phyloP scores from a whole-genome alignment of 768 basidiomycete species.

The Calocybe indica region DNA sequence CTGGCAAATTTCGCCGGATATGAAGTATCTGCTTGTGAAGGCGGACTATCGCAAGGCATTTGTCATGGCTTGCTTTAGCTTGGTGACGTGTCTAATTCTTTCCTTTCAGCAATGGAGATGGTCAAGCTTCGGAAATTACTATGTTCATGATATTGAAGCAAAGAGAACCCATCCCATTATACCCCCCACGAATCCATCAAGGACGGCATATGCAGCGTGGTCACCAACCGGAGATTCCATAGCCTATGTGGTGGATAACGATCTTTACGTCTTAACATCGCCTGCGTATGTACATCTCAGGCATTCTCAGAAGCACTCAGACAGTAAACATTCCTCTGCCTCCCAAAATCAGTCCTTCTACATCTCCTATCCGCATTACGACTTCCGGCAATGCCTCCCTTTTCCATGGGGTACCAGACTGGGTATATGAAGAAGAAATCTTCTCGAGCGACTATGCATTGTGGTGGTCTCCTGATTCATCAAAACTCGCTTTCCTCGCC shows the following conservation, averaged over 20 bases:
- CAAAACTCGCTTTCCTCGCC: constrained; percentile 74
- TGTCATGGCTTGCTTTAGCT: not conserved
- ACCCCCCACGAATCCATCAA: constrained; percentile 62
- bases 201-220: constrained; percentile 80
- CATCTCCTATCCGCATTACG: constrained; percentile 69
- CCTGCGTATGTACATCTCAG: constrained; percentile 42
- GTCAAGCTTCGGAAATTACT: constrained; percentile 89
- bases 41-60: constrained; percentile 66
- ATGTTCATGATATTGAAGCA: constrained; percentile 74
- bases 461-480: constrained; percentile 87
- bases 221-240: constrained; percentile 80
- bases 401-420: constrained; percentile 94
- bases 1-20: constrained; percentile 89
- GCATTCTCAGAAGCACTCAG: not conserved
- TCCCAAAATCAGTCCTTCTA: constrained; percentile 19
- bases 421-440: constrained; percentile 97
- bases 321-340: no score
- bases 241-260: constrained; percentile 82
- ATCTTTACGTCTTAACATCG: constrained; percentile 78
- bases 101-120: constrained; percentile 82
- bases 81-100: no score
- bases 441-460: constrained; percentile 66
- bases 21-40: constrained; percentile 84
- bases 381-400: constrained; percentile 73
- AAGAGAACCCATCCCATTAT: constrained; percentile 67